Percentiles rank a stretch among this genome's conserved stretches.
phyloP scores from a whole-genome alignment of 169 alveolate genomes.

The Plasmodium gonderi region DNA sequence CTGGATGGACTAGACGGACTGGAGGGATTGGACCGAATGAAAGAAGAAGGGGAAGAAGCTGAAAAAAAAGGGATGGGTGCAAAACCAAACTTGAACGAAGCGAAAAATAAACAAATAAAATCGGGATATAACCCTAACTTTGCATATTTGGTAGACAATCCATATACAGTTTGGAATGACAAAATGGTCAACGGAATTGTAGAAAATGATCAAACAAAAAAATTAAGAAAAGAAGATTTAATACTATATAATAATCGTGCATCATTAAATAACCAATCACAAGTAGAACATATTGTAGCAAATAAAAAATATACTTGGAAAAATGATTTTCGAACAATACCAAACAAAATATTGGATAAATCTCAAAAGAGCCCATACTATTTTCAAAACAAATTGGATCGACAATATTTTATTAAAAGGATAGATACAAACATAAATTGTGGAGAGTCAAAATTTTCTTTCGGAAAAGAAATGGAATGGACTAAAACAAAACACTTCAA shows the following conservation, averaged over 20 bases:
- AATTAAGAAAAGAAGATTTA: conserved; percentile 7
- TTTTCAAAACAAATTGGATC: not conserved
- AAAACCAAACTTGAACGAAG: not conserved
- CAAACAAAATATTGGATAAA: not conserved
- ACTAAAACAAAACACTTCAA: not conserved
- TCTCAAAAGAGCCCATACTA: not conserved
- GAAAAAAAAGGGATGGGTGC: not conserved
- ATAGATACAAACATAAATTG: not conserved
- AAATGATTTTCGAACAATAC: not conserved
- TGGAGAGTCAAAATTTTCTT: not conserved
- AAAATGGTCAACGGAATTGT: not conserved
- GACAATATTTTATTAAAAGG: not conserved
- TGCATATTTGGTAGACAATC: not conserved
- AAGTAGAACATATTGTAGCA: not conserved
- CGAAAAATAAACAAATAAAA: not conserved
- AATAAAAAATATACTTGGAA: not conserved
- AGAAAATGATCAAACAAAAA: not conserved
- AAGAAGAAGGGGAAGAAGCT: not conserved
- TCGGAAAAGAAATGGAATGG: not conserved
- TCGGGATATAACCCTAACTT: not conserved
- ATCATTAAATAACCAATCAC: not conserved
- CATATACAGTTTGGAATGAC: not conserved
- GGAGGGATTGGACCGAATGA: too few species aligned
- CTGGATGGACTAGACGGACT: too few species aligned
- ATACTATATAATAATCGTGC: not conserved